Base-by-base conservation (phyloP, 768 basidiomycete genomes). In the Mycena vitilis region DNA sequence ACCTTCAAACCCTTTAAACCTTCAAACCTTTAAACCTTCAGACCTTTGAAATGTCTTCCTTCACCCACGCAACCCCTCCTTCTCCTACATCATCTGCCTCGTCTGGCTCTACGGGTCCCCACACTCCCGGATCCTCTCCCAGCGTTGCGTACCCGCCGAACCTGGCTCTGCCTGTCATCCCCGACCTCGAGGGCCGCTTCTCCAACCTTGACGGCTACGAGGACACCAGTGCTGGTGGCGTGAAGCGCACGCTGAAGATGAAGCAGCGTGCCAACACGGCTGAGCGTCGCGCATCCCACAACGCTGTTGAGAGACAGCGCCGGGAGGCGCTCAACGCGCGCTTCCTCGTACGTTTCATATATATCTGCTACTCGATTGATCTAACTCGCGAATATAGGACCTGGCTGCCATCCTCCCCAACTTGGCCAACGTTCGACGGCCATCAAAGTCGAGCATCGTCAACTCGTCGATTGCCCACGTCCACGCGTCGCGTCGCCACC, bases 381-480 rank as follows among this genome's bases (percentile, higher is more conserved):
- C 40, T 67, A 47, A 71, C n/a, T 22, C 22, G 47, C 47, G 1
- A 30, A 48, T 91, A 79, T 77, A 92, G 75, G 89, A 89, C 67
- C 86, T 93, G 62, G 92, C 92, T 68, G 86, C 87, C 36, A 82
- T 92, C 37, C 86, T 93, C 37, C 91, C 91, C 66, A 88, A 90
- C 72, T 85, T 92, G 64, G 87, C 87, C 18, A 81, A 87, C 71
- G 86, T 89, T 75, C 88, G 91, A 71, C 84, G 92, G 47, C 92
- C 92, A 1, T 90, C 89, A 77, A 94, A 94, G 81, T 88, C 88
- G 40, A 89, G 90, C 63, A 92, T 93, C 75, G 92, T 94, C 76
- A 92, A 92, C 77, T 90, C 89, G 57, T 91, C 89, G 52, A 92
- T 92, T 76, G 84, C 89, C 2, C 87, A 88, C 75, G 84, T 90